Evolutionary conservation across 441 rosid genomes (phyloP).

Genomic region (Aleurites moluccanus): DNA sequence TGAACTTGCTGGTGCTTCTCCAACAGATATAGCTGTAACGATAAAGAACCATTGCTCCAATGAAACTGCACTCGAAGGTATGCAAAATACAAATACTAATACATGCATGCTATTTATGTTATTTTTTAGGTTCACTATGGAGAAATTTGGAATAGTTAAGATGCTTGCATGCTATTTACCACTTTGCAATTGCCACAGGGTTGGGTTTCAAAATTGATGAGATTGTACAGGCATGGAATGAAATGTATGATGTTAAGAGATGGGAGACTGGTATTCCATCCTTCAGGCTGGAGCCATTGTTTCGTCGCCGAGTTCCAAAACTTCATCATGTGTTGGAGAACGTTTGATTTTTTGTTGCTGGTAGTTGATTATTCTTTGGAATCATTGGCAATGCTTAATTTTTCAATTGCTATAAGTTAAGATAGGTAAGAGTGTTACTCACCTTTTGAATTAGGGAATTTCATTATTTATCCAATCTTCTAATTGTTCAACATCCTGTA

Average conservation of each 20-base stretch:
- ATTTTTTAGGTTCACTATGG: neutral
- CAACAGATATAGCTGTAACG: slow-evolving; percentile 84
- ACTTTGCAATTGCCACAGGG: slow-evolving; percentile 42
- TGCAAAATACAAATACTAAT: slow-evolving; percentile 16
- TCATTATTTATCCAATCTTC: neutral
- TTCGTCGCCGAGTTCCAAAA: slow-evolving; percentile 74
- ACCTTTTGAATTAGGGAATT: slow-evolving; percentile 6
- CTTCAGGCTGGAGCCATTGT: slow-evolving; percentile 89
- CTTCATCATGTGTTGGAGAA: slow-evolving; percentile 79
- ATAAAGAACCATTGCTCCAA: slow-evolving; percentile 89
- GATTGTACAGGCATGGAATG: slow-evolving; percentile 98
- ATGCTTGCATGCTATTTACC: no score
- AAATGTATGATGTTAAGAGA: slow-evolving; percentile 94
- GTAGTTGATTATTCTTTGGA: slow-evolving; percentile 20
- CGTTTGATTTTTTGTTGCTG: slow-evolving; percentile 30
- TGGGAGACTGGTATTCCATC: slow-evolving; percentile 93
- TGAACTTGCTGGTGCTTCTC: slow-evolving; percentile 93
- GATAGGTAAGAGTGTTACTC: slow-evolving; percentile 33
- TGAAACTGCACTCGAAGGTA: slow-evolving; percentile 74
- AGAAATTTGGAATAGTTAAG: neutral
- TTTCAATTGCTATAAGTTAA: slow-evolving; percentile 20
- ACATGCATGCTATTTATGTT: neutral
- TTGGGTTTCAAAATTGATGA: slow-evolving; percentile 94
- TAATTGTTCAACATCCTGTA: slow-evolving; percentile 7
- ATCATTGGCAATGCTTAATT: slow-evolving; percentile 28